Base-by-base conservation (phyloP, 352 stramenopile genomes). In the Elongisporangium prolatum region DNA sequence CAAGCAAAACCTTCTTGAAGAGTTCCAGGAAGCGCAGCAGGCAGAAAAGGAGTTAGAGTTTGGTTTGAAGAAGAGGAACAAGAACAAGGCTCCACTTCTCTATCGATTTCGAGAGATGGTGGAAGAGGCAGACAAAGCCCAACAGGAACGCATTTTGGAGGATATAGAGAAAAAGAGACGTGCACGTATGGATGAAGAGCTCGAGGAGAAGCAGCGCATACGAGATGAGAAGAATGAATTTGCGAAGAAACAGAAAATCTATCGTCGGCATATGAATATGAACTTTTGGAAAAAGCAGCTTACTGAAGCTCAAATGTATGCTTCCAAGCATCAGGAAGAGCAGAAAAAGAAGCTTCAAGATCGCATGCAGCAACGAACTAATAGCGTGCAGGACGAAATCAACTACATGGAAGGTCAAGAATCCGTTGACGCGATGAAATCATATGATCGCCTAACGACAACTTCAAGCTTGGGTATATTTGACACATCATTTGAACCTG, bases 221-320 rank as follows among this genome's bases (percentile, higher is more conserved):
- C 51, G 57, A 1, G 59, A 59, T 0, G 61, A 65, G 3, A 52
- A 67, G 0, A 64, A 71, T 51, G 50, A 64, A 11, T 58, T 63
- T 21, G 57, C 48, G 10, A 70, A 72, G 2, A 37, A 67, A 0
- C 65, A 78, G n/a, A 54, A 68, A 0, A 54, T 65, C 0, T 66
- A 79, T 34, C 69, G 71, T 3, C 68, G 84, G 7, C 64, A 79
- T n/a, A 72, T 77, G 60, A 91, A 83, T 50, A 67, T 80, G 52
- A 75, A 70, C 17, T 91, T 88, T 52, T 93, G 84, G 84, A 63
- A 85, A 55, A 87, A 87, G 56, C 79, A 93, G 18, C 68, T 86
- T 9, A 65, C 66, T 0, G 62, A 84, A 14, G 75, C 71, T 0
- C 71, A 78, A 11, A 58, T 74, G 18, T 87, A 77, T 24, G 75